phyloP scores from a whole-genome alignment of 345 rosid species.

The Citrus cavaleriei region DNA sequence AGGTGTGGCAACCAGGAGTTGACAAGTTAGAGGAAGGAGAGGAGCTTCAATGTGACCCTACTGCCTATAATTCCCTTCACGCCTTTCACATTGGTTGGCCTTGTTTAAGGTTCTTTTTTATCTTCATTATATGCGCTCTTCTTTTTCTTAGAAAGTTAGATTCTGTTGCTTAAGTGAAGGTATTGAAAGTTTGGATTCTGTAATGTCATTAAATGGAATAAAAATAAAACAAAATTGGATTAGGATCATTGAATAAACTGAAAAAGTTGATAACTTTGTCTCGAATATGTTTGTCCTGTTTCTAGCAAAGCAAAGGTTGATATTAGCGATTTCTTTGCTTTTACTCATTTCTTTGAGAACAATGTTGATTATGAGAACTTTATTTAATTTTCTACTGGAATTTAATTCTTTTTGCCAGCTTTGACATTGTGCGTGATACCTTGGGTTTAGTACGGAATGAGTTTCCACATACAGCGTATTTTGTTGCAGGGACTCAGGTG shows the following conservation, averaged over 20 bases:
- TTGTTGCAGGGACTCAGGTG: conserved; percentile 94
- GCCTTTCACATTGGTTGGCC: conserved; percentile 96
- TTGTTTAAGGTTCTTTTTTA: conserved; percentile 63
- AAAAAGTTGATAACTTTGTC: neutral
- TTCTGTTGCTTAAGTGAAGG: neutral
- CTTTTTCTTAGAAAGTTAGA: neutral
- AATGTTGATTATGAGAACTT: neutral
- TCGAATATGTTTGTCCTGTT: neutral
- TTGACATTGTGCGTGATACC: conserved; percentile 71
- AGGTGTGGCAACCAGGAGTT: conserved; percentile 98
- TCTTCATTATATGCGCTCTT: neutral
- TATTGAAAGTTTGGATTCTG: neutral
- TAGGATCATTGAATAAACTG: neutral
- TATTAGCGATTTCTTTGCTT: neutral
- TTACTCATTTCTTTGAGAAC: neutral
- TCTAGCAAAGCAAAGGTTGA: neutral
- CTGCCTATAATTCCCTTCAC: conserved; percentile 89
- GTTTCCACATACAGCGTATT: conserved; percentile 82
- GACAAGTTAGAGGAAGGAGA: conserved; percentile 94
- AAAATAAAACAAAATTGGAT: too few species aligned
- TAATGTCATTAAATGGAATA: too few species aligned
- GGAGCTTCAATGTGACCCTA: conserved; percentile 92
- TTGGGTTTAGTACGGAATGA: conserved; percentile 82
- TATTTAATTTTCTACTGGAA: neutral
- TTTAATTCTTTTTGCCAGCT: conserved; percentile 45